phyloP scores from a whole-genome alignment of 768 basidiomycete genomes.

The Rhodotorula sphaerocarpa region DNA sequence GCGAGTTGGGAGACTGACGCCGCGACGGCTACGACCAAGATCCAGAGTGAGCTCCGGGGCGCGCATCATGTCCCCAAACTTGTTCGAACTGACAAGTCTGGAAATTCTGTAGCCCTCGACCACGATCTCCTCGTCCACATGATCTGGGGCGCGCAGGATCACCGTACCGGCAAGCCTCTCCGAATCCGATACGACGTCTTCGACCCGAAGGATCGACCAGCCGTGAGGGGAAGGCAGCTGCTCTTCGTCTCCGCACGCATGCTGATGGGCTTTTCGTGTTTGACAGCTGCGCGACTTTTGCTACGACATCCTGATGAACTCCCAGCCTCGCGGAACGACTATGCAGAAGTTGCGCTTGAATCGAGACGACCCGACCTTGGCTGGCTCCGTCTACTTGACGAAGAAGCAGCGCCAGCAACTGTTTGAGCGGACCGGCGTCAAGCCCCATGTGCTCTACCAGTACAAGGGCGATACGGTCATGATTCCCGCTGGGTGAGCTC shows the following conservation, averaged over 20 bases:
- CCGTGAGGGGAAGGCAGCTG: too few relatives aligned
- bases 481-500: conserved; percentile 27
- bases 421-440: conserved; percentile 4
- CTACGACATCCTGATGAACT: conserved; percentile 3
- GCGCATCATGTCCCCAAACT: accelerated
- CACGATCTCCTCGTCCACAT: conserved; percentile 15
- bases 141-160: conserved; percentile 17
- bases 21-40: conserved; percentile 7
- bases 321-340: not conserved
- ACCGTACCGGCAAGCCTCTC: conserved; percentile 6
- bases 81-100: not conserved
- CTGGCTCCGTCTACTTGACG: conserved; percentile 16
- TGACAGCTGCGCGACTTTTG: conserved; percentile 27
- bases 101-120: not conserved
- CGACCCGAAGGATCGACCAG: not conserved
- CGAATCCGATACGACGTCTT: conserved; percentile 27
- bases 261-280: not conserved
- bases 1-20: conserved; percentile 25
- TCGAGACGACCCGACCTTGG: conserved; percentile 28
- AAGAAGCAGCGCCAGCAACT: conserved; percentile 17
- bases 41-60: conserved; percentile 7
- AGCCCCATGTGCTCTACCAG: conserved; percentile 25
- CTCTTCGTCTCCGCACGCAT: not conserved
- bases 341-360: not conserved
- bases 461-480: conserved; percentile 27